Conservation (phyloP, 768 basidiomycete species). For the Trametes coccinea region DNA sequence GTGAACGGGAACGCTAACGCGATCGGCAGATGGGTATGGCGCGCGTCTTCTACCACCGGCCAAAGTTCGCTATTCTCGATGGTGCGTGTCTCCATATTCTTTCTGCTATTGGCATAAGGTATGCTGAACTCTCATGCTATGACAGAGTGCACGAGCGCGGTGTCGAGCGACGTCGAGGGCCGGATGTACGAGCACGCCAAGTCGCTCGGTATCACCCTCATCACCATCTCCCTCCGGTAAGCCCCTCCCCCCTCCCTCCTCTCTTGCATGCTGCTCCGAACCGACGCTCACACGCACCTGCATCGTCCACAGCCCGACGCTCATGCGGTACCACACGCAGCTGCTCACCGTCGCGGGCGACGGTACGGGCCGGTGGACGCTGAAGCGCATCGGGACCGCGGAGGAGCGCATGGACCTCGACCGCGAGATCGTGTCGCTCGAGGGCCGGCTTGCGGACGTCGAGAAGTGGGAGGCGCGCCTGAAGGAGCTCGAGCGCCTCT, state of each 20-base stretch:
- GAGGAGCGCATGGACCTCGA: constrained; percentile 77
- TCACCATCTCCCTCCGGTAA: constrained; percentile 88
- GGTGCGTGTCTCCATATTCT: constrained; percentile 47
- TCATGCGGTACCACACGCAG: constrained; percentile 88
- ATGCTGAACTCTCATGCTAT: neutral
- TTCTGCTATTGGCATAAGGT: neutral
- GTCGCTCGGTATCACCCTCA: constrained; percentile 83
- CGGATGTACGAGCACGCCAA: constrained; percentile 95
- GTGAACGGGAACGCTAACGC: neutral
- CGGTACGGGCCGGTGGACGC: constrained; percentile 67
- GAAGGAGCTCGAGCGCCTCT: constrained; percentile 57
- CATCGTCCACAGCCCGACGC: constrained; percentile 57
- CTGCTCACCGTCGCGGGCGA: constrained; percentile 80
- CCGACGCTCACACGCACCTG: neutral
- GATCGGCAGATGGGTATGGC: constrained; percentile 78
- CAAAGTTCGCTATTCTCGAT: constrained; percentile 82
- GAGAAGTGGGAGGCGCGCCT: constrained; percentile 71
- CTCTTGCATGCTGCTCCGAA: neutral
- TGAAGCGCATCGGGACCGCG: constrained; percentile 67
- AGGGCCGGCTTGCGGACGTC: constrained; percentile 69
- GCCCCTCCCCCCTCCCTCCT: constrained; percentile 22
- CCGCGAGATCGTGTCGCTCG: constrained; percentile 68
- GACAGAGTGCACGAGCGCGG: constrained; percentile 90
- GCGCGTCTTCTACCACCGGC: constrained; percentile 86
- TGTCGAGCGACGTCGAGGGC: constrained; percentile 95